Evolutionary conservation across 169 alveolate species (phyloP).

Genomic region (Ichthyophthirius multifiliis): DNA sequence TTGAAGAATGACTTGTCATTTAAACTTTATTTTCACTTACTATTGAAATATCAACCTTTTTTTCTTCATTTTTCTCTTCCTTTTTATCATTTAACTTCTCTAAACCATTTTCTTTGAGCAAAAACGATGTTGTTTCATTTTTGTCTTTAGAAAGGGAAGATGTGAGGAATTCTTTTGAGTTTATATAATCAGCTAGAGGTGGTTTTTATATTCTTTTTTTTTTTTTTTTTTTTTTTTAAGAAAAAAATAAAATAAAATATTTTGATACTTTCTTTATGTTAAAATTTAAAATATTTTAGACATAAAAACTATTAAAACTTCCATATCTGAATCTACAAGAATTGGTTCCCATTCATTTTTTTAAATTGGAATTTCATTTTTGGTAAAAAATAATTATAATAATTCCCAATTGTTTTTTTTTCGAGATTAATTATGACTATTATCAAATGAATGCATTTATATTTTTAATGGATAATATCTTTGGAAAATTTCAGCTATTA

Average conservation of each 20-base stretch:
- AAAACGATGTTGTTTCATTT: slow-evolving; percentile 21
- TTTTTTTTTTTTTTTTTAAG: not conserved
- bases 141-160: slow-evolving; percentile 1
- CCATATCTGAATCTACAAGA: slow-evolving; percentile 26
- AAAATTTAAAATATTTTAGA: slow-evolving; percentile 6
- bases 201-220: slow-evolving; percentile 27
- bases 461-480: slow-evolving; percentile 78
- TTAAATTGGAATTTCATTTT: slow-evolving; percentile 50
- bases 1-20: not conserved
- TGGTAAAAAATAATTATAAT: slow-evolving; percentile 58
- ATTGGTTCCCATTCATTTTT: slow-evolving; percentile 31
- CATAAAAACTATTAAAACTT: slow-evolving; percentile 10
- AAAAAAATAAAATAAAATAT: no score
- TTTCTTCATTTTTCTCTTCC: slow-evolving; percentile 21
- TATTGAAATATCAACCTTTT: not conserved
- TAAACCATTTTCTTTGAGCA: slow-evolving; percentile 40
- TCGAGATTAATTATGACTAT: slow-evolving; percentile 57
- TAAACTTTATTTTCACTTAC: slow-evolving; percentile 11
- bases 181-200: slow-evolving; percentile 38
- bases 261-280: not conserved
- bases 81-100: slow-evolving; percentile 25
- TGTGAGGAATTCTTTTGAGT: slow-evolving; percentile 21
- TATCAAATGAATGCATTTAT: slow-evolving; percentile 78
- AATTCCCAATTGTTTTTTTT: slow-evolving; percentile 77
- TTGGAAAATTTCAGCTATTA: slow-evolving; percentile 80